Conservation (phyloP, 768 basidiomycete species). For the Trametes punicea region DNA sequence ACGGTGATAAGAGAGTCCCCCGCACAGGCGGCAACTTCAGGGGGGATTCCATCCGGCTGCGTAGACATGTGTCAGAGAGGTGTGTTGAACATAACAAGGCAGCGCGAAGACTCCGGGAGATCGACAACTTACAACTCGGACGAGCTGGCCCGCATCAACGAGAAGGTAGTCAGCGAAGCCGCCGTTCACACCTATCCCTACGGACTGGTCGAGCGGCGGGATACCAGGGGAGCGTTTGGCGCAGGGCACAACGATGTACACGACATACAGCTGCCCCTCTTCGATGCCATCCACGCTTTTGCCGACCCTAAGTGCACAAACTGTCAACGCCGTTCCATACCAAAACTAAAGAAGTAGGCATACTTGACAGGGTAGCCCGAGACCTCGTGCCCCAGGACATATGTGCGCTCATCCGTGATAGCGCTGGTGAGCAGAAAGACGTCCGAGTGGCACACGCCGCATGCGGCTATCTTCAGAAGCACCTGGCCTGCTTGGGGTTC, state of each 20-base stretch:
- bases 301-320: not conserved
- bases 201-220: not conserved
- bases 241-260: not conserved
- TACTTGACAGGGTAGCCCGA: not conserved
- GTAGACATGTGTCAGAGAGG: not conserved
- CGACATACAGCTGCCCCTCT: not conserved
- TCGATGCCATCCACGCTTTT: not conserved
- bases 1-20: conserved; percentile 7
- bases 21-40: conserved; percentile 6
- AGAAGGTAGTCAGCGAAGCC: conserved; percentile 10
- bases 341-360: not conserved
- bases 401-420: conserved; percentile 5
- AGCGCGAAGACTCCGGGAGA: too few relatives aligned
- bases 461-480: conserved; percentile 35
- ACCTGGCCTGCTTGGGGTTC: conserved; percentile 38
- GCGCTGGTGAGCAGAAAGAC: not conserved
- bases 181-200: conserved; percentile 4
- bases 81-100: too few relatives aligned
- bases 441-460: conserved; percentile 10
- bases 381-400: conserved; percentile 2
- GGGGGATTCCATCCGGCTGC: not conserved
- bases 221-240: not conserved
- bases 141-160: conserved; percentile 1
- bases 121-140: not conserved
- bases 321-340: not conserved